These are phyloP conservation scores for Orbilia javanica DNA, from an alignment of 2,329 filamentous ascomycete species.

Conservation along the genomic window DNA sequence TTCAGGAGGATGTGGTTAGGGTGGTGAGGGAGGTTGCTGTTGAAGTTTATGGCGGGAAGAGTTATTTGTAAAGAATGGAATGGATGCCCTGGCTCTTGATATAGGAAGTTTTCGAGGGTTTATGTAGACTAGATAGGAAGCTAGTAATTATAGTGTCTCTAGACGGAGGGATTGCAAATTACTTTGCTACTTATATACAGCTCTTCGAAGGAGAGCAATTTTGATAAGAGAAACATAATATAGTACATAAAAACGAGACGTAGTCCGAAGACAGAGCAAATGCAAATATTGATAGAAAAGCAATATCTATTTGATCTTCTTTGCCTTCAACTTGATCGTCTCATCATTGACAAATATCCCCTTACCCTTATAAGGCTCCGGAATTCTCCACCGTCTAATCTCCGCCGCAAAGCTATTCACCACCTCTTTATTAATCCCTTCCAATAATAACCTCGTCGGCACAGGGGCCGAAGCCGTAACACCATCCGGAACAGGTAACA, in stretches of 20 bases:
- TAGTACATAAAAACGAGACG: slow-evolving; percentile 42
- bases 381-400: slow-evolving; percentile 87
- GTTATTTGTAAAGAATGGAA: slow-evolving; percentile 32
- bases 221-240: too few relatives aligned
- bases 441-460: slow-evolving; percentile 89
- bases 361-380: slow-evolving; percentile 95
- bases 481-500: slow-evolving; percentile 84
- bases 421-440: slow-evolving; percentile 86
- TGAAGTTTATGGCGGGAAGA: slow-evolving; percentile 42
- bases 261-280: background rate
- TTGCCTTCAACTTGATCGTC: slow-evolving; percentile 97
- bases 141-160: background rate
- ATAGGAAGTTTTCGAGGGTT: too few relatives aligned
- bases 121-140: background rate
- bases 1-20: slow-evolving; percentile 81
- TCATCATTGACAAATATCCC: slow-evolving; percentile 98
- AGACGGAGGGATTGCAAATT: slow-evolving; percentile 15
- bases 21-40: slow-evolving; percentile 80
- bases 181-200: slow-evolving; percentile 1
- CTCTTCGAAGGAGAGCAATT: background rate
- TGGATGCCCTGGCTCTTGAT: background rate
- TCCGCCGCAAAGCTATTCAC: slow-evolving; percentile 92
- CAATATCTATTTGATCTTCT: slow-evolving; percentile 86
- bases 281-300: slow-evolving; percentile 3
- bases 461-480: slow-evolving; percentile 89